Base-by-base conservation (phyloP, 805 yeast species). In the Zygosaccharomyces bisporus region DNA sequence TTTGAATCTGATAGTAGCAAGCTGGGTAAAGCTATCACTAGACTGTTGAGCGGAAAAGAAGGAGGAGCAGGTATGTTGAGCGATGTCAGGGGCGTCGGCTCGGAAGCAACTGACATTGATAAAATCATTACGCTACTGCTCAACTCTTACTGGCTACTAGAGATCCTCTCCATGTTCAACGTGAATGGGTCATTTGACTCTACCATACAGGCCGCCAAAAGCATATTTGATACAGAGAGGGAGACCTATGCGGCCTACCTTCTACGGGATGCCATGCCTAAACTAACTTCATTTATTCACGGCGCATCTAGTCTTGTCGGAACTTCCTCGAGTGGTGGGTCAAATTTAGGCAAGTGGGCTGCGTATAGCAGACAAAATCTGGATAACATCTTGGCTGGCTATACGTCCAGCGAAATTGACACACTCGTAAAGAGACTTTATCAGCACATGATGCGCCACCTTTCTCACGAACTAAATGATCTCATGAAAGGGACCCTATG, bases 351-450 rank as follows among this genome's bases (percentile, higher is more conserved):
- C 1, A 76, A 72, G 53, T 76, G 83, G 50, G 83, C 80, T 50
- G 82, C 83, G 8, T 83, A 80, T 52, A 81, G 79, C 54, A 75
- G 73, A 60, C 74, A 75, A 25, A 75, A 77, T 19, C 67, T 87
- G 46, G 75, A 74, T 49, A 75, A 80, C 29, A 68, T 85, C n/a
- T 60, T 83, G 17, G 59, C 71, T 0, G 72, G 74, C 4, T 80
- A 80, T 54, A 78, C 83, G n/a, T 57, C 74, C 2, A 74, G 72
- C 45, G 90, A 83, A 37, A 67, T 88, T 18, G 66, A 72, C 19
- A 58, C 66, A 25, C 75, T 80, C 21, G 77, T 83, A 5, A 73
- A 71, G 6, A 77, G 75, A 13, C 68, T 86, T 25, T 76, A 77
- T 38, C 66, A 70, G 36, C 77, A 79, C 37, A 73, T 90, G 43